Evolutionary conservation across 345 rosid species (phyloP), one percentile per base, ranked within the genome.

Genomic region (Arabidopsis arenosa): DNA sequence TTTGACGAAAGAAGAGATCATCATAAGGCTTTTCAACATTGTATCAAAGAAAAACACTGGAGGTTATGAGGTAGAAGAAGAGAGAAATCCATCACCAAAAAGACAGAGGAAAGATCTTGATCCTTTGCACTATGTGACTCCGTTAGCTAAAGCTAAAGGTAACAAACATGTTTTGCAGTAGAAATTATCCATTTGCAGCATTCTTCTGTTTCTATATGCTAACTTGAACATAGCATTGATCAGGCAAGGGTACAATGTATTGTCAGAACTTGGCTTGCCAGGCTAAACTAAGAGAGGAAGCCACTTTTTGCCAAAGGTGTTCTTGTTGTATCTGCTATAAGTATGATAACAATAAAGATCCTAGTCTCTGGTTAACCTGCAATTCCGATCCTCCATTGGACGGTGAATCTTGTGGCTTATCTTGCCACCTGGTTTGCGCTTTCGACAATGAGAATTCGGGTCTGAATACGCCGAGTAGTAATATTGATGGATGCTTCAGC

Each of bases 261-360:
- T 88, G 96, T 54, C 74, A 66, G 43, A 90, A 90, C 82, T 79
- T 60, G 58, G 90, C 93, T n/a, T 90, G 96, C 76, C 77, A 75
- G 67, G 90, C 87, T 36, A 49, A 62, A 15, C 51, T 86, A 47
- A 56, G 41, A 66, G 68, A 40, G 7, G 72, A 62, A 43, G 82
- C 78, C 75, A 52, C 66, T 13, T 90, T 88, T 66, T 90, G 93
- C 83, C 82, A 75, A 80, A 79, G 90, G 80, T 90, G 96, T 72
- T 74, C 91, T 11, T 90, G 96, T 73, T 84, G 87, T 70, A 82
- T 88, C 39, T 90, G 96, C 68, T 83, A 62, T 45, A 79, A 32
- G 33, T 88, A 74, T 48, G 96, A 88, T 80, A 82, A 75, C 65
- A 88, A 90, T 67, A 88, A 90, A 85, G 93, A 90, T 80, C 89